Base-by-base conservation (phyloP, 768 basidiomycete genomes). In the Phanerochaete carnosa region DNA sequence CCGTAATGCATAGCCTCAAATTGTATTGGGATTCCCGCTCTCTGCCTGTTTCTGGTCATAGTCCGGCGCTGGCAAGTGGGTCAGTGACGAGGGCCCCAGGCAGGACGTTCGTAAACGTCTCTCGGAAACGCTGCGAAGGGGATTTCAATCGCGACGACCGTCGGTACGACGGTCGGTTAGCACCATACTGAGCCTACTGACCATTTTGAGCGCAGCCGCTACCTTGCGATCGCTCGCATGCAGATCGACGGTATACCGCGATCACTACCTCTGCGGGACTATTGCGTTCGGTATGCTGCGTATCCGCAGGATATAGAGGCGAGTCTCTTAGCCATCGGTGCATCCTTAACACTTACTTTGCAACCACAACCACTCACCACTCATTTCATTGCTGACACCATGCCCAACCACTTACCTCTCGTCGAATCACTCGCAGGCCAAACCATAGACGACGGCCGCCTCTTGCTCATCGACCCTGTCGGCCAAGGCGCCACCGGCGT, bases 401-500 rank as follows among this genome's bases (percentile, higher is more conserved):
- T 62, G 57, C 30, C 52, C 13, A 43, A 55, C 52, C 8, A 32
- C 22, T 28, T 52, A n/a, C 57, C 62, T 19, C 11, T 13, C 11
- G 22, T 54, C 23, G 60, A 61, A 28, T 55, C 61, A 58, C 68
- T 71, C 15, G 61, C 65, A 37, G 68, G 68, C n/a, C 58, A 64
- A 13, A 58, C 56, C 5, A 67, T 72, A 39, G 66, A 67, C 60
- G 47, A 56, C 16, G 69, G 68, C 33, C 68, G 68, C 3, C 62
- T 69, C 28, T 50, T 37, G n/a, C 60, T 72, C 55, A 52, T 61
- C 32, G 43, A 59, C 13, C 57, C 62, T 9, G 58, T 72, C 3
- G 71, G 71, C 13, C 57, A 65, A 6, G 71, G 71, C 43, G 68
- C 69, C 0, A 65, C 62, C 22, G 71, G 71, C 35, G 64, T 69